Base-by-base conservation (phyloP, 768 basidiomycete genomes). In the Rhodotorula sphaerocarpa region DNA sequence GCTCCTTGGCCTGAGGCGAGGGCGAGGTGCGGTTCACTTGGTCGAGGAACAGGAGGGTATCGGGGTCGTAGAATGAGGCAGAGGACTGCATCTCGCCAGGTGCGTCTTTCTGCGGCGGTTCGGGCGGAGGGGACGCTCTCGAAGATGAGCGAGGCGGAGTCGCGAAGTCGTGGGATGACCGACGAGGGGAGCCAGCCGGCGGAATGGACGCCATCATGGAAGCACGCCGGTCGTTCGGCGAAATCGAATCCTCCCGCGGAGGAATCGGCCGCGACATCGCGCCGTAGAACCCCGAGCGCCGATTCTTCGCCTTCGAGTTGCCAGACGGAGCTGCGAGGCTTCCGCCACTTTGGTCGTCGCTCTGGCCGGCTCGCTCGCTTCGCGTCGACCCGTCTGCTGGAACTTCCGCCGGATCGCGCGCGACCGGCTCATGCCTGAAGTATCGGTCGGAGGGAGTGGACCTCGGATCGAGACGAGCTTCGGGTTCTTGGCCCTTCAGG, bases 51-150 rank as follows among this genome's bases (percentile, higher is more conserved):
- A 71, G 67, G 28, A 84, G 82, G 71, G 96, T 91, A 73, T 93
- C 90, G 1, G 83, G 78, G 50, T 84, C 81, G 61, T 83, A 86
- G 77, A 93, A 80, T 21, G 90, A 92, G 74, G 93, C 42, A 44
- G 50, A 50, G n/a, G 55, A 34, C 48, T 70, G 68, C 3, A 70
- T 54, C 5, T 65, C 57, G 41, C 34, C 44, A 14, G 51, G 47
- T 48, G 39, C 59, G 3, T 33, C 51, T 42, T 21, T n/a, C 31
- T 34, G 50, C 15, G 18, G n/a, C 28, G 41, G 44, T 7, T 33
- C 30, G n/a, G 48, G 23, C 12, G 30, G n/a, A 7, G 48, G 33
- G 1, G 42, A 27, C n/a, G 57, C 30, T 2, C 23, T 42, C 48
- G 57, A 34, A 14, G 28, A 33, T 10, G 52, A n/a, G n/a, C n/a